A percentile compares a stretch with the other conserved stretches of the same genome.
phyloP scores from a whole-genome alignment of 1,284 basidiomycete species.

The Ustilago hordei region DNA sequence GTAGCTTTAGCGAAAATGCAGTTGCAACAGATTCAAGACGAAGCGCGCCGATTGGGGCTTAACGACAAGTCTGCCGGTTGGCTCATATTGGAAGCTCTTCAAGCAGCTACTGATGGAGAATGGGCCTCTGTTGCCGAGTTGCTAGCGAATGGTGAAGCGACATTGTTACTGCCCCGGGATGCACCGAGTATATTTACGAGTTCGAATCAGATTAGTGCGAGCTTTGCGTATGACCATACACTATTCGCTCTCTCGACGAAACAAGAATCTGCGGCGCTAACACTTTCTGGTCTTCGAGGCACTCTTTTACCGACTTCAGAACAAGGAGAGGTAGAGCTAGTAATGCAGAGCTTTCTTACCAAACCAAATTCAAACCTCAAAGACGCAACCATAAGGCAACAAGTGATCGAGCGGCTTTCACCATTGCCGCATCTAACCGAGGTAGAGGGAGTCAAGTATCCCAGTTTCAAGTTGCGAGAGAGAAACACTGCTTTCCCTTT shows the following conservation, averaged over 20 bases:
- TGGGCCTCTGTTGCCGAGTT: slow-evolving; percentile 79
- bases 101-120: slow-evolving; percentile 80
- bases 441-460: slow-evolving; percentile 45
- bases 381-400: slow-evolving; percentile 72
- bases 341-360: slow-evolving; percentile 19
- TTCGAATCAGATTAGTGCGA: slow-evolving; percentile 22
- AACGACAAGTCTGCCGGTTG: slow-evolving; percentile 34
- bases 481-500: slow-evolving; percentile 76
- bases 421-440: slow-evolving; percentile 71
- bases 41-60: slow-evolving; percentile 29
- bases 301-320: slow-evolving; percentile 70
- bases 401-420: slow-evolving; percentile 70
- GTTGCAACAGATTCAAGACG: slow-evolving; percentile 32
- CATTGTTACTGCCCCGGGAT: slow-evolving; percentile 80
- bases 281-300: slow-evolving; percentile 83
- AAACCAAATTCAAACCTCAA: slow-evolving; percentile 72
- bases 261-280: slow-evolving; percentile 70
- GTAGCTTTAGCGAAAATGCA: slow-evolving; percentile 18
- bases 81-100: slow-evolving; percentile 77
- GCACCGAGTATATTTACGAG: slow-evolving; percentile 69
- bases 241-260: slow-evolving; percentile 72
- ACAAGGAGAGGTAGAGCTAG: slow-evolving; percentile 43
- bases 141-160: slow-evolving; percentile 78
- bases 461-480: slow-evolving; percentile 35
- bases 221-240: slow-evolving; percentile 74